These are phyloP conservation scores for Venturia carpophila DNA, from an alignment of 2,329 filamentous ascomycete genomes.

Conservation along the genomic window DNA sequence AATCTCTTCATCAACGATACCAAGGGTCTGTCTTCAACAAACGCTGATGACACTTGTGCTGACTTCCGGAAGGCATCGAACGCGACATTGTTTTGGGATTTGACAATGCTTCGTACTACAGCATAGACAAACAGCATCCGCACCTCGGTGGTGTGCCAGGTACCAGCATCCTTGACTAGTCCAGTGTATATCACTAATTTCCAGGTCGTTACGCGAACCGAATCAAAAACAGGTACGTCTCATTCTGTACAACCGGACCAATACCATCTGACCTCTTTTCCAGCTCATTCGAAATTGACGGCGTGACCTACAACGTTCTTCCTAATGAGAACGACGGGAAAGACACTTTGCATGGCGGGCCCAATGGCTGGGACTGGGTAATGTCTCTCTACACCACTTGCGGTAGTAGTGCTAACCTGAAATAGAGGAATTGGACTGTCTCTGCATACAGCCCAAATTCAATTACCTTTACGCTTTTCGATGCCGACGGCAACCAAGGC, in stretches of 20 bases:
- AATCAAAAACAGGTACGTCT: conserved; percentile 53
- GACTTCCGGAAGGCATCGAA: conserved; percentile 34
- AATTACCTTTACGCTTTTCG: conserved; percentile 69
- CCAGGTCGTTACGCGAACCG: conserved; percentile 64
- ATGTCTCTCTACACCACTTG: neutral
- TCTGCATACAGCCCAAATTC: conserved; percentile 57
- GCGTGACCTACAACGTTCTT: conserved; percentile 48
- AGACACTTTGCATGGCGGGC: conserved; percentile 62
- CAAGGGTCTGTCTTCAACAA: conserved; percentile 40
- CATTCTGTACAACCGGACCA: neutral
- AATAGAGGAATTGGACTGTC: conserved; percentile 63
- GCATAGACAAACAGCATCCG: conserved; percentile 54
- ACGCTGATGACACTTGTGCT: neutral
- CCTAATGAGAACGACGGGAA: conserved; percentile 50
- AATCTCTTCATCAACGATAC: conserved; percentile 64
- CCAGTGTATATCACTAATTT: neutral
- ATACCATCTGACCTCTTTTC: neutral
- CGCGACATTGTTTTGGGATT: conserved; percentile 67
- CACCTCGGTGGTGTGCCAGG: conserved; percentile 62
- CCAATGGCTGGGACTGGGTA: conserved; percentile 62
- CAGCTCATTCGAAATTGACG: conserved; percentile 62
- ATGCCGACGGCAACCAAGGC: conserved; percentile 64
- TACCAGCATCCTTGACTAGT: conserved; percentile 34
- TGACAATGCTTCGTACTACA: conserved; percentile 68
- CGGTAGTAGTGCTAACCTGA: neutral